Evolutionary conservation across 2,329 filamentous ascomycete species (phyloP).

Genomic region (Zelopaecilomyces penicillatus): DNA sequence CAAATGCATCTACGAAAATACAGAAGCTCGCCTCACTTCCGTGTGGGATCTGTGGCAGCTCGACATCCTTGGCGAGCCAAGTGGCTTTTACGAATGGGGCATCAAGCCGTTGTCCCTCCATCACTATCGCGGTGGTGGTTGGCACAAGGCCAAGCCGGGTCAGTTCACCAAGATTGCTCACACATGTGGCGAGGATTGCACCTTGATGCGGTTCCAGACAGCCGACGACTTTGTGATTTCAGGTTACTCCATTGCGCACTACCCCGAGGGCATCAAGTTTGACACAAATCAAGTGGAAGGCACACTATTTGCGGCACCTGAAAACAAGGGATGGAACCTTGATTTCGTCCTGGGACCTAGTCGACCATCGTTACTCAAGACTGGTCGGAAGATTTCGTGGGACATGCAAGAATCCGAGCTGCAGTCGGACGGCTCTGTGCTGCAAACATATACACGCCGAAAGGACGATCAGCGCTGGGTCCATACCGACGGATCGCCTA

Average conservation of each 20-base stretch:
- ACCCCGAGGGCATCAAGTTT: slow-evolving; percentile 42
- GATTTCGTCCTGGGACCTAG: slow-evolving; percentile 45
- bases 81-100: slow-evolving; percentile 56
- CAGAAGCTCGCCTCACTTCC: slow-evolving; percentile 47
- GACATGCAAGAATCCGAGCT: slow-evolving; percentile 43
- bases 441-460: slow-evolving; percentile 45
- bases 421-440: slow-evolving; percentile 40
- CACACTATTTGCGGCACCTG: slow-evolving; percentile 42
- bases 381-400: slow-evolving; percentile 44
- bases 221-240: slow-evolving; percentile 46
- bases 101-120: slow-evolving; percentile 53
- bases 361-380: slow-evolving; percentile 37
- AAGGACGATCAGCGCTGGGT: slow-evolving; percentile 46
- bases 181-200: slow-evolving; percentile 53
- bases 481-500: slow-evolving; percentile 33
- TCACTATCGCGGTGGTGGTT: slow-evolving; percentile 54
- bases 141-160: slow-evolving; percentile 46
- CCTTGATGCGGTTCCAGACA: slow-evolving; percentile 49
- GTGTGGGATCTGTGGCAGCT: slow-evolving; percentile 53
- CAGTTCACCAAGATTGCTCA: slow-evolving; percentile 50
- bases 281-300: slow-evolving; percentile 43
- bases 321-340: slow-evolving; percentile 40
- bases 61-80: slow-evolving; percentile 51
- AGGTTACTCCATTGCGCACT: slow-evolving; percentile 51
- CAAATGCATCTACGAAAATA: slow-evolving; percentile 57